Evolutionary conservation across 148 eudicot species (phyloP), one percentile per base, ranked within the genome.

Genomic region (Nepenthes mirabilis): DNA sequence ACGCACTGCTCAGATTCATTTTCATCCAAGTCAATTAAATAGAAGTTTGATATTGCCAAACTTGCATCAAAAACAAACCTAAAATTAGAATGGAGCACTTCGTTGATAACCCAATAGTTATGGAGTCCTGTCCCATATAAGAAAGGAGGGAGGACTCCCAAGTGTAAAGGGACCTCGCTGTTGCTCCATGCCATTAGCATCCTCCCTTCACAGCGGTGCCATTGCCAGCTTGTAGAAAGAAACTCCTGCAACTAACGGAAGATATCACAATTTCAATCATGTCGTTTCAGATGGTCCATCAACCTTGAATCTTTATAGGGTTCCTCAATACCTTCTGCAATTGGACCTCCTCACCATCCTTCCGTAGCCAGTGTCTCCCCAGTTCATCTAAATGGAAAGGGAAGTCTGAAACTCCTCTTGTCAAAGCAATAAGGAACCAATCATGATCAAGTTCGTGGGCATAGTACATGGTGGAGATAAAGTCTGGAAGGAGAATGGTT

Each of bases 111-210:
- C 98, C 98, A 93, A 60, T 65, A 75, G 63, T 84, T 68, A 78
- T 93, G 89, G 58, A 83, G 34, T 36, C 96, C 96, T 71, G 74
- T 82, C 51, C 94, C 81, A 66, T 78, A 88, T 57, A 93, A 71
- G 63, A 93, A 93, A 37, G 98, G 96, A 57, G 96, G 98, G 51
- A 93, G 77, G 65, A 82, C 86, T 53, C 98, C 98, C 65, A 67
- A 75, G 77, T 88, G 95, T 68, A 93, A 72, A 65, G 98, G 95
- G 59, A 80, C 35, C 57, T 88, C 87, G 36, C 71, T 76, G 56
- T 72, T 86, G 70, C 86, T 93, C 98, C 98, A 93, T 33, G 98
- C 98, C 75, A 93, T 66, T 63, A 93, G 75, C 75, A 82, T 82
- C 67, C 72, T 80, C 52, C 65, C 81, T 40, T 70, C 78, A 56